Conservation (phyloP, 805 yeast genomes). For the Starmerella vaccinii region DNA sequence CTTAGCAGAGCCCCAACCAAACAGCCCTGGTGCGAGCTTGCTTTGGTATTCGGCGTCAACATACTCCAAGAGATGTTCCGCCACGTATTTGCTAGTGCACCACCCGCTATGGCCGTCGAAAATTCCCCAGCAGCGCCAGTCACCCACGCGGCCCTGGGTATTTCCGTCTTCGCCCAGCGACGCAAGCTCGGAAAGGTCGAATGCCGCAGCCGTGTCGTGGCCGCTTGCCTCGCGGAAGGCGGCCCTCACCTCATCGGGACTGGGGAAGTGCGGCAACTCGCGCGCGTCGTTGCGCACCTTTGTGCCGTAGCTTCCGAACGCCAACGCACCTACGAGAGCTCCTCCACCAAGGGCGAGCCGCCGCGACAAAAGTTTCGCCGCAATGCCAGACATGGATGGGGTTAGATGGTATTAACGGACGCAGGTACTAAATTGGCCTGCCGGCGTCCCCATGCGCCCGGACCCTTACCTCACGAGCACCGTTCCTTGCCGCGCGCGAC, state of each 20-base stretch:
- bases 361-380: neutral
- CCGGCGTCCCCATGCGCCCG: too few relatives aligned
- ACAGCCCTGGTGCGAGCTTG: constrained; percentile 29
- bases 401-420: too few relatives aligned
- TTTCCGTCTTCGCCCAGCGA: constrained; percentile 21
- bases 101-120: constrained; percentile 97
- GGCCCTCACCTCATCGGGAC: constrained; percentile 6
- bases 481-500: too few relatives aligned
- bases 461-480: neutral
- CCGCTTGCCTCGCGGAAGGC: constrained; percentile 9
- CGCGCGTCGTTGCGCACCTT: constrained; percentile 5
- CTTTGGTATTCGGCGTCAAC: constrained; percentile 51
- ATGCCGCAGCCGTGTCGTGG: neutral
- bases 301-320: neutral
- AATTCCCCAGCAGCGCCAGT: constrained; percentile 61
- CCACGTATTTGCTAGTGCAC: constrained; percentile 70
- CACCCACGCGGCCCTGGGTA: constrained; percentile 59
- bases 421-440: too few relatives aligned
- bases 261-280: constrained; percentile 8
- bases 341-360: neutral
- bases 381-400: neutral
- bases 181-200: constrained; percentile 16
- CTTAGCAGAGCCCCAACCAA: neutral
- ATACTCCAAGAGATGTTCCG: constrained; percentile 62
- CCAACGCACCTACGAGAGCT: neutral